A percentile compares a stretch with the other conserved stretches of the same genome.
Evolutionary conservation across 169 alveolate genomes (phyloP).

Genomic region (Eimeria falciformis): DNA sequence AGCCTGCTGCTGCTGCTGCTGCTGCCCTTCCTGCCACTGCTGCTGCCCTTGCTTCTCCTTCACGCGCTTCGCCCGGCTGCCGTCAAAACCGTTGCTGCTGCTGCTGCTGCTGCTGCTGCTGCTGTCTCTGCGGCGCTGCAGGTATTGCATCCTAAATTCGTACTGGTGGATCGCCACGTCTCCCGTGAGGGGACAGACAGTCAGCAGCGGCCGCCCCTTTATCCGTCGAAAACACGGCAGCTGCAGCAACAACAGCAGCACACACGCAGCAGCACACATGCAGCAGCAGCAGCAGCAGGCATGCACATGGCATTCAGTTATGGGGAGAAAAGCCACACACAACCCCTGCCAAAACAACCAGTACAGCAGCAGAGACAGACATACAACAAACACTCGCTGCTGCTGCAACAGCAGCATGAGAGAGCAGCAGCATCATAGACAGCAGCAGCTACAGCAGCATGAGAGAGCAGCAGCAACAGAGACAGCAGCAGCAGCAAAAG

Average conservation of each 20-base stretch:
- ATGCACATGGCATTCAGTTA: too few relatives aligned
- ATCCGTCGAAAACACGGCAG: slow-evolving; percentile 30
- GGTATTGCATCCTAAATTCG: slow-evolving; percentile 49
- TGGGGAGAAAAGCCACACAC: too few relatives aligned
- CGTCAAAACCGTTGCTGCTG: neutral
- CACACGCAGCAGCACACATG: neutral
- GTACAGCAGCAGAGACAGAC: neutral
- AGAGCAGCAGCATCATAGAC: neutral
- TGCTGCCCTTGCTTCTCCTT: slow-evolving; percentile 24
- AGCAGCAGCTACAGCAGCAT: neutral
- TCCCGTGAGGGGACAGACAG: slow-evolving; percentile 64
- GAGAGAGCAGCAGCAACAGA: slow-evolving; percentile 23
- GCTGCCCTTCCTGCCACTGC: slow-evolving; percentile 56
- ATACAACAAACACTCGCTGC: neutral
- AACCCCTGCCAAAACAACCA: neutral
- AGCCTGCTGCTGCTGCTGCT: slow-evolving; percentile 50
- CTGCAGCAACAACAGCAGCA: slow-evolving; percentile 47
- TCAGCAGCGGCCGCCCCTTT: slow-evolving; percentile 54
- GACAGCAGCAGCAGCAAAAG: slow-evolving; percentile 30
- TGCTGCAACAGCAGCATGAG: neutral
- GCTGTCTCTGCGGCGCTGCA: slow-evolving; percentile 33
- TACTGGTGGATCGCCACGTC: slow-evolving; percentile 62
- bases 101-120: slow-evolving; percentile 39
- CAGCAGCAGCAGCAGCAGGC: neutral
- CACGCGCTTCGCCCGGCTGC: slow-evolving; percentile 37